Percentiles rank a stretch among this genome's conserved stretches.
phyloP scores from a whole-genome alignment of 306 rosid genomes.

The Pachyrhizus erosus region DNA sequence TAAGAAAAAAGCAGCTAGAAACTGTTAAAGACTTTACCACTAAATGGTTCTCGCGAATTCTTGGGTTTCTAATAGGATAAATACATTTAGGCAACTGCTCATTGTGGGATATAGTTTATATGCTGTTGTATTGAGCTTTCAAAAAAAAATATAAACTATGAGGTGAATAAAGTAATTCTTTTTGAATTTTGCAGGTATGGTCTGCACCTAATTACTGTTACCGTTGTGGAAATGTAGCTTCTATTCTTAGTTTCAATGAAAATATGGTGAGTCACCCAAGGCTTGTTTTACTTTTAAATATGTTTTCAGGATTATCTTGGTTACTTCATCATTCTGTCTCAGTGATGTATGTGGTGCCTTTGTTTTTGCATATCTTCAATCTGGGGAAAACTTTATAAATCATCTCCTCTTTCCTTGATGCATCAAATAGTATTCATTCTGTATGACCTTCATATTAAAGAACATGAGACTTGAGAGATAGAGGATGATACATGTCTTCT shows the following conservation, averaged over 20 bases:
- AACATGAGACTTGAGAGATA: background rate
- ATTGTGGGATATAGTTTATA: slow-evolving; percentile 8
- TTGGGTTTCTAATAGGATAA: background rate
- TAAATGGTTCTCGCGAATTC: background rate
- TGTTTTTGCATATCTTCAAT: slow-evolving; percentile 9
- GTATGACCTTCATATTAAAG: background rate
- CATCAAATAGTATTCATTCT: slow-evolving; percentile 19
- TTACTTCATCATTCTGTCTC: slow-evolving; percentile 27
- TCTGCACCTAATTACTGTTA: slow-evolving; percentile 97
- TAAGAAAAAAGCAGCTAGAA: background rate
- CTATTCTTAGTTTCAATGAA: slow-evolving; percentile 90
- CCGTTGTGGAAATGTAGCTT: slow-evolving; percentile 95
- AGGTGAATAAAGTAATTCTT: slow-evolving; percentile 29
- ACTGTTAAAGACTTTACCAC: background rate
- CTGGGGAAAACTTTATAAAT: background rate
- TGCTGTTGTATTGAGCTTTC: slow-evolving; percentile 21
- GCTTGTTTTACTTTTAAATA: background rate
- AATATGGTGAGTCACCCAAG: slow-evolving; percentile 67
- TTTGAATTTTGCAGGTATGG: slow-evolving; percentile 75
- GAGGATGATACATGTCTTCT: background rate
- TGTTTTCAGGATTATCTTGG: background rate
- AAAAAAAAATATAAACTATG: background rate
- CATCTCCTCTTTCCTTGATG: slow-evolving; percentile 10
- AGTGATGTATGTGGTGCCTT: slow-evolving; percentile 31
- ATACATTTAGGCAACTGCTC: slow-evolving; percentile 7